phyloP scores from a whole-genome alignment of 176 grass and related monocot species.

The Oryza longistaminata region DNA sequence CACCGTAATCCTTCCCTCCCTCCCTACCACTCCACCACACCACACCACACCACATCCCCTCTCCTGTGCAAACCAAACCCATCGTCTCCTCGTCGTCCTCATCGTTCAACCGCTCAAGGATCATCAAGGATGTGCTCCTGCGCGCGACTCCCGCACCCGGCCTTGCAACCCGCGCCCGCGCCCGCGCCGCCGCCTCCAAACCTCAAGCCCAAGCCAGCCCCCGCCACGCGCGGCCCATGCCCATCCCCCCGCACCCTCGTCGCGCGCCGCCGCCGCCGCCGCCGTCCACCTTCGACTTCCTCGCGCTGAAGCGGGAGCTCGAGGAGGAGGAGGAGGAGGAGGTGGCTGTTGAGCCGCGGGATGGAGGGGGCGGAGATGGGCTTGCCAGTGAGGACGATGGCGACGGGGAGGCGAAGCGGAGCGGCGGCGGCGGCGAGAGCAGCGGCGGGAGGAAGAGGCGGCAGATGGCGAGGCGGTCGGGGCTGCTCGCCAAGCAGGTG shows the following conservation, averaged over 20 bases:
- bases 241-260: slow-evolving; percentile 12
- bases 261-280: slow-evolving; percentile 25
- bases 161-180: slow-evolving; percentile 20
- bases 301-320: slow-evolving; percentile 80
- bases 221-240: not conserved
- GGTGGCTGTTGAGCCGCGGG: slow-evolving; percentile 4
- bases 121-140: slow-evolving; percentile 48
- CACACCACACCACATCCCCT: too few relatives aligned
- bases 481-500: slow-evolving; percentile 89
- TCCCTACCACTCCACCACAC: too few relatives aligned
- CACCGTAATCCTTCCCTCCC: too few relatives aligned
- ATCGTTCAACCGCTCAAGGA: not conserved
- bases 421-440: slow-evolving; percentile 1
- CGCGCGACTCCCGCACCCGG: slow-evolving; percentile 25
- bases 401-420: slow-evolving; percentile 30
- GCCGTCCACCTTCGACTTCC: slow-evolving; percentile 73
- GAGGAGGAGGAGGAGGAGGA: slow-evolving; percentile 51
- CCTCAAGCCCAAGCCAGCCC: not conserved
- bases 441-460: slow-evolving; percentile 36
- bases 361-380: not conserved
- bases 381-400: slow-evolving; percentile 22
- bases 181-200: slow-evolving; percentile 1
- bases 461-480: slow-evolving; percentile 70
- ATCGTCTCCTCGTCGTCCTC: too few relatives aligned
- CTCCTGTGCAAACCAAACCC: too few relatives aligned